Percentiles rank a stretch among this genome's conserved stretches.
phyloP scores from a whole-genome alignment of 768 basidiomycete species.

The Agaricus bisporus region DNA sequence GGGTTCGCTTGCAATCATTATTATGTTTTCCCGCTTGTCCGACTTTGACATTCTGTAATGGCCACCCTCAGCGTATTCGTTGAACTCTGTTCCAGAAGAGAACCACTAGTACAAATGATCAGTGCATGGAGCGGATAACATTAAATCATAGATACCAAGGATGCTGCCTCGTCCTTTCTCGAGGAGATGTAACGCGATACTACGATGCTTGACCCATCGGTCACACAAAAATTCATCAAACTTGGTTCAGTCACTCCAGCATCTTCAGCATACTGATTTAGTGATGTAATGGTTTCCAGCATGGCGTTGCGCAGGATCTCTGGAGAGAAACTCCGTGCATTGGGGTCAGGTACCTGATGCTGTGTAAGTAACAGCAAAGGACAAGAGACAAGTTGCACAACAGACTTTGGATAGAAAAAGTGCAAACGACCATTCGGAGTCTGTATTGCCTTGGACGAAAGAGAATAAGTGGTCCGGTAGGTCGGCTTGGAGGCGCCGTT shows the following conservation, averaged over 20 bases:
- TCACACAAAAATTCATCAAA: slow-evolving; percentile 93
- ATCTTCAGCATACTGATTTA: slow-evolving; percentile 73
- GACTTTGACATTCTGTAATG: slow-evolving; percentile 95
- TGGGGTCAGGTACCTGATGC: slow-evolving; percentile 69
- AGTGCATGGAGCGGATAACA: background rate
- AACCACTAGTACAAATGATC: slow-evolving; percentile 58
- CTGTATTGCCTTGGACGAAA: slow-evolving; percentile 89
- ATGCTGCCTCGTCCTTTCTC: slow-evolving; percentile 86
- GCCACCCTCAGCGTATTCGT: slow-evolving; percentile 82
- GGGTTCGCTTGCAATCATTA: slow-evolving; percentile 93
- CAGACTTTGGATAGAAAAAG: slow-evolving; percentile 78
- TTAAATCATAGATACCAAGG: slow-evolving; percentile 45
- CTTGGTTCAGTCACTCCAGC: slow-evolving; percentile 79
- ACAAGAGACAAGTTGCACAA: background rate
- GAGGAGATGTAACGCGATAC: slow-evolving; percentile 95
- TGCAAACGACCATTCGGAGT: slow-evolving; percentile 98
- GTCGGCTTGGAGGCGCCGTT: slow-evolving; percentile 69
- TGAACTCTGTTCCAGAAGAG: slow-evolving; percentile 92
- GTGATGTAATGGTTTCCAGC: slow-evolving; percentile 75
- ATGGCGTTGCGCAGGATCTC: slow-evolving; percentile 74
- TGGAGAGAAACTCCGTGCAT: slow-evolving; percentile 70
- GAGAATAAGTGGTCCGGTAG: slow-evolving; percentile 83
- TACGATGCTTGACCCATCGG: slow-evolving; percentile 90
- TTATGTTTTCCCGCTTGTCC: slow-evolving; percentile 94
- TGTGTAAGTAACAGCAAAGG: slow-evolving; percentile 3